phyloP scores from a whole-genome alignment of 73 alveolate species.

The Paramecium primaurelia region DNA sequence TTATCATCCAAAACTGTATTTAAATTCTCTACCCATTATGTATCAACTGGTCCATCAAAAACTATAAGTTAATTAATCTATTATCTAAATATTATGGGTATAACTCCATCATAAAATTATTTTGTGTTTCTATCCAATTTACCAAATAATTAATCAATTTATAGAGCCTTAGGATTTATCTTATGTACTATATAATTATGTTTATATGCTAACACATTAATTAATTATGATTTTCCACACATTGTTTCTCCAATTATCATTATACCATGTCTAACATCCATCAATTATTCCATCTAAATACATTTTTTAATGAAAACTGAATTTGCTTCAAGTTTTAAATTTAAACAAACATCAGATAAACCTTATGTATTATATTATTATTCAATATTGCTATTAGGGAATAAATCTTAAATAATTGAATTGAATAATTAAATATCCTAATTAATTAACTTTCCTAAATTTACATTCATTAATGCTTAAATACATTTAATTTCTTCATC shows the following conservation, averaged over 20 bases:
- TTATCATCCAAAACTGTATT: slow-evolving; percentile 98
- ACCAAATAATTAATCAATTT: slow-evolving; percentile 76
- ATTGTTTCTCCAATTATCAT: slow-evolving; percentile 95
- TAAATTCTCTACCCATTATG: slow-evolving; percentile 97
- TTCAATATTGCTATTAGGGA: slow-evolving; percentile 95
- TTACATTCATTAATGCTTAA: slow-evolving; percentile 96
- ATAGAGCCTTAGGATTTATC: slow-evolving; percentile 76
- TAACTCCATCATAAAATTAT: slow-evolving; percentile 81
- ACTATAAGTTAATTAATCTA: slow-evolving; percentile 82
- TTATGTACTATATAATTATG: slow-evolving; percentile 33
- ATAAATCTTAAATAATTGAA: slow-evolving; percentile 98
- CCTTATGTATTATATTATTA: not conserved
- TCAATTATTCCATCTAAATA: slow-evolving; percentile 95
- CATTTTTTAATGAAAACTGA: slow-evolving; percentile 90
- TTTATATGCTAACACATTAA: slow-evolving; percentile 23
- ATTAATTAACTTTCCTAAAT: slow-evolving; percentile 96
- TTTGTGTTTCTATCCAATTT: slow-evolving; percentile 86
- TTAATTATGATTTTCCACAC: slow-evolving; percentile 52
- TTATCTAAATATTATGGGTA: slow-evolving; percentile 70
- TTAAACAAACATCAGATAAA: not conserved
- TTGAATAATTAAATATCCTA: slow-evolving; percentile 97
- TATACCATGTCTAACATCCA: slow-evolving; percentile 99
- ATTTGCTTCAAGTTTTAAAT: slow-evolving; percentile 77
- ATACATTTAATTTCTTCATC: slow-evolving; percentile 92
- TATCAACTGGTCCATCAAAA: slow-evolving; percentile 99